A percentile compares a stretch with the other conserved stretches of the same genome.
Evolutionary conservation across 495 filamentous ascomycete species (phyloP).

Genomic region (Aspergillus affinis): DNA sequence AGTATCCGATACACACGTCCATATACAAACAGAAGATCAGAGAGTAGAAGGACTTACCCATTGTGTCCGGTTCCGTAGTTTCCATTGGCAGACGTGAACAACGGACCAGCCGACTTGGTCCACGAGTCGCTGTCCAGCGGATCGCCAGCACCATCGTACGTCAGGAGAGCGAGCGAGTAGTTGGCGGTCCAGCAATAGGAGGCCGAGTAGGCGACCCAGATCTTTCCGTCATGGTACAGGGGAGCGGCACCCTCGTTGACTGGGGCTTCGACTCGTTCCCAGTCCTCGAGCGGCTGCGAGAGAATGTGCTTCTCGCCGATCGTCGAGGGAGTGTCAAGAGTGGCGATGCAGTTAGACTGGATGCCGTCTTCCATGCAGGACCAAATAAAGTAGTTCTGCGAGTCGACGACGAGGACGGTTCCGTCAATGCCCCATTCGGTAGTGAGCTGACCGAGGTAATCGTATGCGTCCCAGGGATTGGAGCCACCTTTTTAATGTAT

Average conservation of each 20-base stretch:
- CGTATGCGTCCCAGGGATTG: conserved; percentile 41
- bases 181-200: conserved; percentile 51
- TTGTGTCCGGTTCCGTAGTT: conserved; percentile 58
- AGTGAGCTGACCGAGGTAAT: conserved; percentile 20
- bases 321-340: conserved; percentile 26
- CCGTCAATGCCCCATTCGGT: conserved; percentile 42
- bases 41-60: not conserved
- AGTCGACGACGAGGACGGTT: conserved; percentile 35
- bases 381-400: conserved; percentile 44
- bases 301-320: conserved; percentile 37
- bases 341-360: conserved; percentile 47
- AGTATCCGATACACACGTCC: not conserved
- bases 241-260: conserved; percentile 54
- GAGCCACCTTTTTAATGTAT: conserved; percentile 33
- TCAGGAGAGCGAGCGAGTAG: conserved; percentile 52
- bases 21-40: not conserved
- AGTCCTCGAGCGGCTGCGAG: conserved; percentile 42
- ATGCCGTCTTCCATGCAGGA: conserved; percentile 41
- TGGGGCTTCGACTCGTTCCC: conserved; percentile 46
- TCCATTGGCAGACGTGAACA: conserved; percentile 41
- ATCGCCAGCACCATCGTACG: conserved; percentile 40
- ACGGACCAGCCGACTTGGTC: conserved; percentile 39
- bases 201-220: conserved; percentile 52
- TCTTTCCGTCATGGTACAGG: conserved; percentile 45
- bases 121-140: conserved; percentile 39